These are phyloP conservation scores for Podaxis carcinomalis DNA, from an alignment of 768 basidiomycete genomes.

Conservation along the genomic window DNA sequence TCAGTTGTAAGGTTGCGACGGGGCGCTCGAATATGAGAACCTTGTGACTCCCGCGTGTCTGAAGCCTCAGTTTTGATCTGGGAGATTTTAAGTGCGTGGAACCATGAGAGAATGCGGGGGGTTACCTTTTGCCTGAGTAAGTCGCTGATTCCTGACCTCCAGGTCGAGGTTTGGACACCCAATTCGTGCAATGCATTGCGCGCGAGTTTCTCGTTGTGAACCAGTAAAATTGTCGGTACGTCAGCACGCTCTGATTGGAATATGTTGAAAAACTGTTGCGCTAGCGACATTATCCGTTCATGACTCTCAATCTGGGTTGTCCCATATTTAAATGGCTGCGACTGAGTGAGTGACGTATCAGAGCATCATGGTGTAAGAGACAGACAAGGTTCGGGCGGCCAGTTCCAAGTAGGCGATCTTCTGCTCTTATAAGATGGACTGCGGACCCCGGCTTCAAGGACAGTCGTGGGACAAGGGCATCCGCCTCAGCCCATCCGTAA, in stretches of 20 bases:
- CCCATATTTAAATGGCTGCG: constrained; percentile 27
- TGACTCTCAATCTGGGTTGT: constrained; percentile 17
- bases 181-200: constrained; percentile 34
- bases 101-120: background rate
- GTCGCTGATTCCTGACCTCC: constrained; percentile 35
- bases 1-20: background rate
- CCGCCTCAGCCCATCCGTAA: constrained; percentile 33
- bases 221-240: constrained; percentile 41
- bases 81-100: background rate
- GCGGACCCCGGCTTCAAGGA: constrained; percentile 16
- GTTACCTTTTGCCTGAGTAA: constrained; percentile 21
- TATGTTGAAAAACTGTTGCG: constrained; percentile 21
- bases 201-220: constrained; percentile 38
- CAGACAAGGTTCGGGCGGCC: constrained; percentile 14
- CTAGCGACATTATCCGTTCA: constrained; percentile 14
- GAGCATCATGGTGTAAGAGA: background rate
- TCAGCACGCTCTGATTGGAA: constrained; percentile 1
- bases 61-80: background rate
- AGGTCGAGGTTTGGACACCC: constrained; percentile 36
- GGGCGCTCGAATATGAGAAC: background rate
- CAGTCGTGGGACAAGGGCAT: constrained; percentile 12
- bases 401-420: constrained; percentile 18
- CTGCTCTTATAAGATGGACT: constrained; percentile 19
- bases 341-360: background rate
- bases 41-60: background rate